phyloP scores from a whole-genome alignment of 179 eudicot species.

The Beta lomatogona region DNA sequence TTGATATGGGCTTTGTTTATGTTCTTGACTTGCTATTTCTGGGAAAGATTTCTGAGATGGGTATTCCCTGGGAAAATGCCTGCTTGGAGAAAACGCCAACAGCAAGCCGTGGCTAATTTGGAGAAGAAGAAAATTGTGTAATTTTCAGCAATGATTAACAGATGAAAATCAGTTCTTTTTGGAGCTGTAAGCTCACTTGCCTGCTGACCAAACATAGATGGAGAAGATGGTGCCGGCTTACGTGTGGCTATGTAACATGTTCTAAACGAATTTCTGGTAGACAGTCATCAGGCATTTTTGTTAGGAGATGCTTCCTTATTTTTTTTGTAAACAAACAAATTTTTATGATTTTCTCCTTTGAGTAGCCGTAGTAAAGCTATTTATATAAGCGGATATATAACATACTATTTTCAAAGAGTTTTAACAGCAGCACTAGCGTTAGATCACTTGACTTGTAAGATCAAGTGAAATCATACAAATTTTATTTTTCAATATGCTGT shows the following conservation, averaged over 20 bases:
- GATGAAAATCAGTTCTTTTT: neutral
- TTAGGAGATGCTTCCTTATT: conserved; percentile 24
- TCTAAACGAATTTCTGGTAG: neutral
- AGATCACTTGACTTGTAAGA: neutral
- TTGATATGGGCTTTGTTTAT: conserved; percentile 71
- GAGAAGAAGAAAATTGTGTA: conserved; percentile 50
- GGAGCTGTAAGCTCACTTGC: neutral
- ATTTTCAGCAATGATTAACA: neutral
- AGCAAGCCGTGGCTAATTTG: conserved; percentile 47
- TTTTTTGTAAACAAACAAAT: neutral
- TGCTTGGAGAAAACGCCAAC: conserved; percentile 75
- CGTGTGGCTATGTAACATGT: conserved; percentile 13
- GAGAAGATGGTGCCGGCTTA: neutral
- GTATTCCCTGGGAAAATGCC: conserved; percentile 94
- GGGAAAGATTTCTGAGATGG: conserved; percentile 94
- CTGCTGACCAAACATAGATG: neutral
- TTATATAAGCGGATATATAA: neutral
- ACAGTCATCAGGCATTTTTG: conserved; percentile 23
- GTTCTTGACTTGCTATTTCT: conserved; percentile 65
- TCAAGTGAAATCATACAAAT: neutral
- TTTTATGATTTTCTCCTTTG: neutral
- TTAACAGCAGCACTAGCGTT: neutral
- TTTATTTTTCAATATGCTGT: neutral
- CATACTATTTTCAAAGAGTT: neutral
- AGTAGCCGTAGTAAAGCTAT: conserved; percentile 4